Evolutionary conservation across 345 rosid genomes (phyloP).

Genomic region (Bruguiera gymnorhiza): DNA sequence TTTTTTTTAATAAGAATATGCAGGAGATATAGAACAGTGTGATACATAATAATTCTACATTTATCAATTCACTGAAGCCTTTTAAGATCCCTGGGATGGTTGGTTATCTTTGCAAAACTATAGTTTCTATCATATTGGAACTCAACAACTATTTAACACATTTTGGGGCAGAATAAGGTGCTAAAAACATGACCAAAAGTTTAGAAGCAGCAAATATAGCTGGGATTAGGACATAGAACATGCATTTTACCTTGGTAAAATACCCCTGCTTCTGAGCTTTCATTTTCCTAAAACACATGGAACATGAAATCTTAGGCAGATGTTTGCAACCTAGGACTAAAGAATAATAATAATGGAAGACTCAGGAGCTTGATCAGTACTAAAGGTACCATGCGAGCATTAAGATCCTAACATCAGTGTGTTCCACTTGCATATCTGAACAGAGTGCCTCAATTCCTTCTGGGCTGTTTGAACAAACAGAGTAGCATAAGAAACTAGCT

Average conservation of each 20-base stretch:
- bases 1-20: too few relatives aligned
- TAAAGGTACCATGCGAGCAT: conserved; percentile 50
- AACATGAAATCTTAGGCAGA: conserved; percentile 5
- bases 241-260: conserved; percentile 38
- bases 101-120: not conserved
- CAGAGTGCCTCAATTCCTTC: conserved; percentile 53
- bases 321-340: conserved; percentile 4
- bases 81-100: too few relatives aligned
- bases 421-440: conserved; percentile 41
- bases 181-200: not conserved
- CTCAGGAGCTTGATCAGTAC: not conserved
- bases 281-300: conserved; percentile 40
- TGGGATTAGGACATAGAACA: not conserved
- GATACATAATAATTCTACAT: too few relatives aligned
- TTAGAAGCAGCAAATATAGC: not conserved
- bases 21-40: too few relatives aligned
- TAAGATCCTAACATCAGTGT: conserved; percentile 48
- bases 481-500: too few relatives aligned
- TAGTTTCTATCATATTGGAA: not conserved
- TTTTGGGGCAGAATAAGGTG: too few relatives aligned
- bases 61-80: too few relatives aligned
- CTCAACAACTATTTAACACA: too few relatives aligned
- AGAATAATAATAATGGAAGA: not conserved
- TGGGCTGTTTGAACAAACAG: conserved; percentile 41
- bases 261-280: conserved; percentile 51